These are phyloP conservation scores for Colletotrichum incanum DNA, from an alignment of 2,329 filamentous ascomycete genomes.

Conservation along the genomic window DNA sequence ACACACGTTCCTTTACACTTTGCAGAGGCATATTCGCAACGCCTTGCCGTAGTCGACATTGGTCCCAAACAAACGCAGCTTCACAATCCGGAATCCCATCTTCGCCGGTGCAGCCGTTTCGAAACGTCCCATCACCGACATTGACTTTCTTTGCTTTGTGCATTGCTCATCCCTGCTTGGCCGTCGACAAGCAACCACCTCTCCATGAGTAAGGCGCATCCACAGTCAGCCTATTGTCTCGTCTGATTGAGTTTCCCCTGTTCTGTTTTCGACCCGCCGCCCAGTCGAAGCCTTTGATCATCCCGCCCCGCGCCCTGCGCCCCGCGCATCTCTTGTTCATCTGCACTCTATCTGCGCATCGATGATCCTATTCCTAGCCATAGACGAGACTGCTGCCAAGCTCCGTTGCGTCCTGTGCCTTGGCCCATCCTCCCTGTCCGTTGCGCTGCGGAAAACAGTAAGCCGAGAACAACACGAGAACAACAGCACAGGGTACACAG, in stretches of 20 bases:
- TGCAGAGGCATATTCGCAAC: conserved; percentile 21
- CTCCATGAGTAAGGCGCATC: not conserved
- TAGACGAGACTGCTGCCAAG: conserved; percentile 14
- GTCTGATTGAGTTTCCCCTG: not conserved
- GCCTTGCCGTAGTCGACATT: not conserved
- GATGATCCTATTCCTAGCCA: conserved; percentile 24
- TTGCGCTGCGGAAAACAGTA: not conserved
- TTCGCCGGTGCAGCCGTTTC: conserved; percentile 28
- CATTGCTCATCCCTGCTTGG: conserved; percentile 7
- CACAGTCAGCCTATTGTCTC: not conserved
- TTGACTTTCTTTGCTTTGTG: conserved; percentile 3
- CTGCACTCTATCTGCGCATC: conserved; percentile 35
- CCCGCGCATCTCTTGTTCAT: not conserved
- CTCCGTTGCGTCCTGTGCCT: not conserved
- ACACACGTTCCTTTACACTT: not conserved
- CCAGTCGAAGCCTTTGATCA: not conserved
- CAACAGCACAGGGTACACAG: not conserved
- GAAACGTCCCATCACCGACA: conserved; percentile 28
- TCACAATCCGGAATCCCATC: conserved; percentile 5
- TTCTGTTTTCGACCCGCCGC: not conserved
- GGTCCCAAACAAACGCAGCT: conserved; percentile 20
- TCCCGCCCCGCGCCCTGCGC: not conserved
- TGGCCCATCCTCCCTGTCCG: not conserved
- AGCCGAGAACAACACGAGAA: too few relatives aligned
- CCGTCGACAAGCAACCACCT: not conserved